Base-by-base conservation (phyloP, 306 rosid species). In the Corylus avellana region DNA sequence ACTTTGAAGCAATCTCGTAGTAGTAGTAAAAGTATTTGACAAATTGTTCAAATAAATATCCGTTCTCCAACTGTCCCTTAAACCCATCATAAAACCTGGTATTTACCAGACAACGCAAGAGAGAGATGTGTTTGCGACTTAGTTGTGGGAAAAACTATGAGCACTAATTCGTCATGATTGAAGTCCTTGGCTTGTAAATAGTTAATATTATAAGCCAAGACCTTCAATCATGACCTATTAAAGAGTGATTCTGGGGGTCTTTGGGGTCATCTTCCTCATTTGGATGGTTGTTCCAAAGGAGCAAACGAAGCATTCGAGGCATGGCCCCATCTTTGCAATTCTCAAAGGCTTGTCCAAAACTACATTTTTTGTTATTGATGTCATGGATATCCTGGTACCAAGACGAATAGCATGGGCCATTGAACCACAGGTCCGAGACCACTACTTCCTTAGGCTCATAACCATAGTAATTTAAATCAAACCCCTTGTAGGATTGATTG, bases 231-330 rank as follows among this genome's bases (percentile, higher is more conserved):
- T 32, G 35, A 3, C 35, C 35, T 32, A 32, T 32, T 6, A 22
- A 73, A 51, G 57, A 59, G 39, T 50, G 76, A 48, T 2, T 35
- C 63, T 17, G 32, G 16, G 54, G 75, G 55, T 84, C 71, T 13
- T 79, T 42, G 10, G 79, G 66, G 44, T 78, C 76, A 10, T 82
- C 86, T 37, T 77, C 82, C 9, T 86, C 74, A 68, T 80, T 72
- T n/a, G 87, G 86, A 4, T 80, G 86, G 54, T 78, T 57, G 50
- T 90, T 86, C 85, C 90, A 87, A 6, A 83, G 84, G 37, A 95
- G 88, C 72, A 90, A 87, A 80, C 96, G 82, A 11, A 90, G 86
- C 76, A 92, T 92, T 72, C 61, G 84, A 80, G 56, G 91, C 89
- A 44, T 72, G 58, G 78, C 54, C 7, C 1, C 64, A 16, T 6